Conservation (phyloP, 1,284 basidiomycete species). For the Sphaerobolus stellatus region DNA sequence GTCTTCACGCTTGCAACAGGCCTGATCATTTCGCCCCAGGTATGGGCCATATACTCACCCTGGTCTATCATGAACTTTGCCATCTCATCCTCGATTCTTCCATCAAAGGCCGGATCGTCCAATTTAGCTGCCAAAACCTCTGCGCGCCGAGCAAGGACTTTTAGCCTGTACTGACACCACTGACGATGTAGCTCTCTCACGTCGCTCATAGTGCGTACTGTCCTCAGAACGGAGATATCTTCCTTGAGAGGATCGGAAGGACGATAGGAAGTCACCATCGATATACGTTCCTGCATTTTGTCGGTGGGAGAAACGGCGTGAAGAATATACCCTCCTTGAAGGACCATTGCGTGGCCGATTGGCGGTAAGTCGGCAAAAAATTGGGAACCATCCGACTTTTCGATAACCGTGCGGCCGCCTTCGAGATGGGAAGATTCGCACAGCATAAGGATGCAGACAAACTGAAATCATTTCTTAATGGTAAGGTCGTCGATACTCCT, state of each 20-base stretch:
- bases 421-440: slow-evolving; percentile 12
- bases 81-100: slow-evolving; percentile 9
- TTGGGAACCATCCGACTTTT: slow-evolving; percentile 12
- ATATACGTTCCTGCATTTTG: slow-evolving; percentile 11
- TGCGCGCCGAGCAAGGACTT: slow-evolving; percentile 6
- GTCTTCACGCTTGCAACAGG: slow-evolving; percentile 8
- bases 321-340: slow-evolving; percentile 11
- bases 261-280: slow-evolving; percentile 15
- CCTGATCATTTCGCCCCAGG: slow-evolving; percentile 12
- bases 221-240: slow-evolving; percentile 10
- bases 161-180: slow-evolving; percentile 12
- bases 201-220: slow-evolving; percentile 13
- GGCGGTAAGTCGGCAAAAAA: slow-evolving; percentile 10
- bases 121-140: slow-evolving; percentile 7
- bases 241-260: slow-evolving; percentile 5
- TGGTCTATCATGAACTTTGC: slow-evolving; percentile 11
- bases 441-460: slow-evolving; percentile 15
- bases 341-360: slow-evolving; percentile 13
- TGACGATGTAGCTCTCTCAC: slow-evolving; percentile 10
- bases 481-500: background rate
- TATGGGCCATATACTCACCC: slow-evolving; percentile 7
- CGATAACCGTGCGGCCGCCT: slow-evolving; percentile 9
- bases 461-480: background rate
- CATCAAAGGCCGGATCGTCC: background rate
- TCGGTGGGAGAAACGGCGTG: slow-evolving; percentile 14